phyloP scores from a whole-genome alignment of 2,329 filamentous ascomycete genomes.

The Colletotrichum euphorbiae region DNA sequence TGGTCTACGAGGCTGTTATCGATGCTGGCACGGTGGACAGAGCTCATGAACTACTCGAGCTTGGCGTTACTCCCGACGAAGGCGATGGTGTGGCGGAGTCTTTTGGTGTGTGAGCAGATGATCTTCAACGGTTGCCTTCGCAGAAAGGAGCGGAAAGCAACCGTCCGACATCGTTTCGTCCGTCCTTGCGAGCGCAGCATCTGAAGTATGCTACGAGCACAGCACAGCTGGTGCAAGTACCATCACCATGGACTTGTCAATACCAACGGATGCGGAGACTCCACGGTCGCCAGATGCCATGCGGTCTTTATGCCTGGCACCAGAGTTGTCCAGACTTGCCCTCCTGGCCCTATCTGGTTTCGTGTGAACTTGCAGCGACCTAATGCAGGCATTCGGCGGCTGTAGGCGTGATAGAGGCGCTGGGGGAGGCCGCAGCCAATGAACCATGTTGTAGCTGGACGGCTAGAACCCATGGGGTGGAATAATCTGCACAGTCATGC shows the following conservation, averaged over 20 bases:
- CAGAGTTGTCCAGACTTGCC: slow-evolving; percentile 5
- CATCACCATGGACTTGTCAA: slow-evolving; percentile 13
- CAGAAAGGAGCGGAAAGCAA: slow-evolving; percentile 7
- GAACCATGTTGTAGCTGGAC: not conserved
- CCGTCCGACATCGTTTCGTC: not conserved
- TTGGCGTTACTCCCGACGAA: slow-evolving; percentile 81
- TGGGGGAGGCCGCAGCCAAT: slow-evolving; percentile 7
- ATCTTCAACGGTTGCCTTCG: too few relatives aligned
- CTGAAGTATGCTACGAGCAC: not conserved
- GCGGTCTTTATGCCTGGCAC: not conserved
- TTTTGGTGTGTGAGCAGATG: slow-evolving; percentile 50
- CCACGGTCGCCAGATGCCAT: slow-evolving; percentile 3
- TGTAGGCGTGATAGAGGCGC: slow-evolving; percentile 20
- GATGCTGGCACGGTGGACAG: slow-evolving; percentile 82
- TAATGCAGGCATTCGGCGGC: slow-evolving; percentile 21
- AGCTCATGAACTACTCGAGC: slow-evolving; percentile 84
- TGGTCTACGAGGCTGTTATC: slow-evolving; percentile 81
- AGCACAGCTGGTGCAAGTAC: not conserved
- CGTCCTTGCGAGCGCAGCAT: not conserved
- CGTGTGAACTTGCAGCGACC: slow-evolving; percentile 15
- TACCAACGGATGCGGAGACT: slow-evolving; percentile 26
- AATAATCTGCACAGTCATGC: slow-evolving; percentile 2
- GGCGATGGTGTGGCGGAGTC: slow-evolving; percentile 58
- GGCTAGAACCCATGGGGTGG: slow-evolving; percentile 3
- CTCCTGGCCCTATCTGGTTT: not conserved